Evolutionary conservation across 2,329 filamentous ascomycete genomes (phyloP), one percentile per base, ranked within the genome.

Genomic region (Xylaria sp.): DNA sequence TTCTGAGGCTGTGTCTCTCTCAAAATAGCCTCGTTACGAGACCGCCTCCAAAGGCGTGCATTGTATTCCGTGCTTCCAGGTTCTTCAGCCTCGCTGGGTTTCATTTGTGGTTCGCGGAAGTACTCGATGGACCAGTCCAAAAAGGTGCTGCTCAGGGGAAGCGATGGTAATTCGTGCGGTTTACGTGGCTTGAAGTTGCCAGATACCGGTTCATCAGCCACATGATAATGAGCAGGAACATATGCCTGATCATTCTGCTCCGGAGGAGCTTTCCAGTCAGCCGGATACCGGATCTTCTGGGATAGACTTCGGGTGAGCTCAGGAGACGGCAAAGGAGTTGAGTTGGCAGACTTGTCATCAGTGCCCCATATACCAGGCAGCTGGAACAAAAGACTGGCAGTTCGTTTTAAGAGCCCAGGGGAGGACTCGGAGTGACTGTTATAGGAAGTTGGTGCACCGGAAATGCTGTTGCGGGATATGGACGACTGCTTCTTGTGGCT

Each of bases 101-200:
- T 97, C 96, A 99, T 98, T 81, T 99, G 96, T 39, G 96, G 96
- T 80, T 98, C 94, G 37, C 94, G 93, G 86, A 98, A 99, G 80
- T 99, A 98, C 80, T 95, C 95, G 54, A 96, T 94, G 3, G 94
- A 97, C 94, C 95, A 99, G 72, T 97, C 93, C 71, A 97, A 86
- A 80, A 98, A 97, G 9, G 87, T 90, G 78, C 94, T 97, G 69
- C 88, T 87, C 20, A 99, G 80, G 1, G 96, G 96, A 34, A 98
- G 86, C 13, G 80, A 81, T 1, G 92, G 91, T 10, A 84, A 75
- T 63, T 88, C 83, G 0, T 86, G 84, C 37, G 88, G 79, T 69
- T 90, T 86, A 67, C 91, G 88, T 60, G 89, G 84, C 72, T 88
- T 83, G 76, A 92, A 97, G 0, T 90, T 88, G 12, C 92, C 91